Evolutionary conservation across 257 asterid genomes (phyloP).

Genomic region (Solanum paucissectum): DNA sequence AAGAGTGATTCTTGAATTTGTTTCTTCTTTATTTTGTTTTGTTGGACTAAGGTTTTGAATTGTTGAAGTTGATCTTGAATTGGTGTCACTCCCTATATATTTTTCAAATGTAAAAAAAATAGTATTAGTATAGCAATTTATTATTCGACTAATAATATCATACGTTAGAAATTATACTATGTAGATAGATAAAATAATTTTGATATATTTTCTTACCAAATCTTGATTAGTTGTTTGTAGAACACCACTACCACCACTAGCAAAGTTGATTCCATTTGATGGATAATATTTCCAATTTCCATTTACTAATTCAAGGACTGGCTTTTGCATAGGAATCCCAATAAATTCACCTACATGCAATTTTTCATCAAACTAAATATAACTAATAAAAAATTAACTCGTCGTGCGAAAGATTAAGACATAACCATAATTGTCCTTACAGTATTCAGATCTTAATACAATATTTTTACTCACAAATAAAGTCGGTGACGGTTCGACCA

Average conservation of each 20-base stretch:
- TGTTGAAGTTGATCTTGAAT: conserved; percentile 47
- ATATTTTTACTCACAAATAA: conserved; percentile 31
- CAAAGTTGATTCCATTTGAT: conserved; percentile 62
- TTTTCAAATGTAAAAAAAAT: not conserved
- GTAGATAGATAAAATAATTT: not conserved
- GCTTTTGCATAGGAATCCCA: conserved; percentile 51
- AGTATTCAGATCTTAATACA: too few species aligned
- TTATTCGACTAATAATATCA: too few species aligned
- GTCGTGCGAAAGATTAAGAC: too few species aligned
- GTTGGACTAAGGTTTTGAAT: conserved; percentile 25
- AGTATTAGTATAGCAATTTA: too few species aligned
- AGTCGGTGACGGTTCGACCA: conserved; percentile 64
- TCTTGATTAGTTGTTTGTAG: conserved; percentile 39
- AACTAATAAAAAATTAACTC: not conserved
- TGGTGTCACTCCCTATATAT: conserved; percentile 46
- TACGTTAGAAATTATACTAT: not conserved
- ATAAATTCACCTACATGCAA: conserved; percentile 41
- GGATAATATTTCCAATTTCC: conserved; percentile 29
- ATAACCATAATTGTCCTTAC: too few species aligned
- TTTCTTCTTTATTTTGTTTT: conserved; percentile 9
- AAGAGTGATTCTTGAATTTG: conserved; percentile 26
- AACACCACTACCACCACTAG: conserved; percentile 86
- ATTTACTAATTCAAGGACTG: conserved; percentile 37
- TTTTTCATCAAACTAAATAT: not conserved
- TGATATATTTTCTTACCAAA: conserved; percentile 18